A percentile compares a stretch with the other conserved stretches of the same genome.
Conservation (phyloP, 169 alveolate genomes). For the Ichthyophthirius multifiliis region DNA sequence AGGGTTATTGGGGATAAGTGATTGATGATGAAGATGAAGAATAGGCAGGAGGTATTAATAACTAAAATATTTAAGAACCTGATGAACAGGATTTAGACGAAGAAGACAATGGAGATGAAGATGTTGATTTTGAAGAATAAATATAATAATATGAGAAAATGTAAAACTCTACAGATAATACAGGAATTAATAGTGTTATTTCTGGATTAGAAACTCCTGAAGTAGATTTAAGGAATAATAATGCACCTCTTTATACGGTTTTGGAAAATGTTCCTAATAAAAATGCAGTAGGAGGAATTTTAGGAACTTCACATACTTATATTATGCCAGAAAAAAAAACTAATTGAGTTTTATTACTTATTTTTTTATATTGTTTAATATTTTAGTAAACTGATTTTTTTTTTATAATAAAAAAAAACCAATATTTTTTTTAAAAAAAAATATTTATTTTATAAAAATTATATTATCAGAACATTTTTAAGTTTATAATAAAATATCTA, state of each 20-base stretch:
- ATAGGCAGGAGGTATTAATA: conserved; percentile 31
- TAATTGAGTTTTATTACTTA: not conserved
- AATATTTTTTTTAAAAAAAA: no score
- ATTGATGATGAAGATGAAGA: conserved; percentile 68
- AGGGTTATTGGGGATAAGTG: conserved; percentile 63
- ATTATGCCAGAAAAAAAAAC: not conserved
- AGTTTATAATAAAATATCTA: no score
- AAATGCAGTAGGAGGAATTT: not conserved
- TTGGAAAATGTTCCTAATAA: not conserved
- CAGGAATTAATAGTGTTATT: conserved; percentile 4
- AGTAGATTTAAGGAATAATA: conserved; percentile 21
- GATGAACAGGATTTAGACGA: conserved; percentile 22
- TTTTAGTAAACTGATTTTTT: no score
- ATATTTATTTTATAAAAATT: no score
- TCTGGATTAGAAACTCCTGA: conserved; percentile 48
- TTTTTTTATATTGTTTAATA: no score
- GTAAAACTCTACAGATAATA: conserved; percentile 4
- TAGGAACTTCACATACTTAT: not conserved
- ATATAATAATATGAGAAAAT: not conserved
- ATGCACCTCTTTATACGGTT: not conserved
- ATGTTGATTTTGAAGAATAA: conserved; percentile 51
- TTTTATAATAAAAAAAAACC: no score
- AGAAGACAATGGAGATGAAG: conserved; percentile 56
- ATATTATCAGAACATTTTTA: no score
- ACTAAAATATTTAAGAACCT: no score